Conservation (phyloP, 2,329 filamentous ascomycete species). For the Periconia digitata region DNA sequence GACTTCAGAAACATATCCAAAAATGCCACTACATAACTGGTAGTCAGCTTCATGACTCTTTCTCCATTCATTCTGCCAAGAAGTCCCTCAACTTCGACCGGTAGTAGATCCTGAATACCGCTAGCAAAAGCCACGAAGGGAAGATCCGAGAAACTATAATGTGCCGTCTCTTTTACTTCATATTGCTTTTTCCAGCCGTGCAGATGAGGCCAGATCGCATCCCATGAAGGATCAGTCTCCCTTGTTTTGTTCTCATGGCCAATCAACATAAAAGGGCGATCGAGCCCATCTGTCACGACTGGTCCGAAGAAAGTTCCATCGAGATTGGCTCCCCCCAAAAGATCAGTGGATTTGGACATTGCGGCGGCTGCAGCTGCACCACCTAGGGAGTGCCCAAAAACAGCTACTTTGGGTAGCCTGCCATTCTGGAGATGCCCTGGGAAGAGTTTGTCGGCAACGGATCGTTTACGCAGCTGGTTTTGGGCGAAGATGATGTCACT, state of each 20-base stretch:
- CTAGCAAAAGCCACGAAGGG: constrained; percentile 16
- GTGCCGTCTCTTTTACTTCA: constrained; percentile 25
- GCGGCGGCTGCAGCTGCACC: constrained; percentile 32
- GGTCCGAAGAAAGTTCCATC: constrained; percentile 36
- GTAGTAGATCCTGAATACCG: constrained; percentile 19
- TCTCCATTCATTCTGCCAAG: constrained; percentile 24
- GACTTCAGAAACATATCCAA: constrained; percentile 23
- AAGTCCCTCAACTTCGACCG: constrained; percentile 18
- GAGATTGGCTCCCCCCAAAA: constrained; percentile 37
- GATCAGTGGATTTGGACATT: constrained; percentile 15
- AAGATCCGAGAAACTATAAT: constrained; percentile 33
- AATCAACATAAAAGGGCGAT: constrained; percentile 25
- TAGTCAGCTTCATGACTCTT: constrained; percentile 21
- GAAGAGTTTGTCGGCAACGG: constrained; percentile 10
- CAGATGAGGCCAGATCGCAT: constrained; percentile 21
- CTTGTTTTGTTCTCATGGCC: constrained; percentile 33
- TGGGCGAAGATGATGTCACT: constrained; percentile 24
- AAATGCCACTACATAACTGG: constrained; percentile 21
- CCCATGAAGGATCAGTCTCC: constrained; percentile 31
- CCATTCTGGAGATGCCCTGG: constrained; percentile 3
- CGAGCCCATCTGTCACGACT: constrained; percentile 14
- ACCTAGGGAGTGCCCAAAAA: constrained; percentile 42
- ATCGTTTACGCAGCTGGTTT: constrained; percentile 17
- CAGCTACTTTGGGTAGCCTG: constrained; percentile 10
- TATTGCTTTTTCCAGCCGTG: constrained; percentile 30